Evolutionary conservation across 169 alveolate genomes (phyloP).

Genomic region (Cryptosporidium bovis): DNA sequence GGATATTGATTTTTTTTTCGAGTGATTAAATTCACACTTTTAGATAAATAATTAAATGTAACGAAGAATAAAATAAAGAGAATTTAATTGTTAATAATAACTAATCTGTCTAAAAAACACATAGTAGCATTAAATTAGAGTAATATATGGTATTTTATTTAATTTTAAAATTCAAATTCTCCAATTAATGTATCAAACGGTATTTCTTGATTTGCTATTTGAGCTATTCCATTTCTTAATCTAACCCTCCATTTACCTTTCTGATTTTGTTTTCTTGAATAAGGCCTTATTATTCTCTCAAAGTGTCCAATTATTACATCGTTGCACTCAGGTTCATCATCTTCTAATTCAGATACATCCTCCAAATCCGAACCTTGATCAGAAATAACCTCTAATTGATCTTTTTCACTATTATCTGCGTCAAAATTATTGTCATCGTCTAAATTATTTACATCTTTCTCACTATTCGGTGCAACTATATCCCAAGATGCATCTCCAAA

Average conservation of each 20-base stretch:
- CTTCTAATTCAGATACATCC: slow-evolving; percentile 47
- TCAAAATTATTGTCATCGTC: neutral
- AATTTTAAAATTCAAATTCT: slow-evolving; percentile 53
- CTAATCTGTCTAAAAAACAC: neutral
- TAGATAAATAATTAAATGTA: neutral
- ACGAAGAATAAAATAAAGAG: neutral
- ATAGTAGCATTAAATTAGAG: neutral
- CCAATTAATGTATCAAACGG: slow-evolving; percentile 66
- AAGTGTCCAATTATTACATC: slow-evolving; percentile 64
- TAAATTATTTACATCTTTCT: neutral
- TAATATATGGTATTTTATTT: neutral
- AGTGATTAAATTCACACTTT: neutral
- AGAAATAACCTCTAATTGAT: neutral
- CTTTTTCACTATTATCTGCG: neutral
- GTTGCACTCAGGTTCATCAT: slow-evolving; percentile 56
- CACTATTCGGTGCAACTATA: slow-evolving; percentile 23
- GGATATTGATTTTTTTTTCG: neutral
- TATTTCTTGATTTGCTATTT: slow-evolving; percentile 58
- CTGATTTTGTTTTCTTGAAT: slow-evolving; percentile 57
- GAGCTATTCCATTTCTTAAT: slow-evolving; percentile 68
- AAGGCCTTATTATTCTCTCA: slow-evolving; percentile 48
- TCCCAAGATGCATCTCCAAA: slow-evolving; percentile 68
- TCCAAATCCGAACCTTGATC: slow-evolving; percentile 56
- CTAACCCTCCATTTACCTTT: slow-evolving; percentile 61
- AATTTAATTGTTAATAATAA: neutral